A percentile compares a stretch with the other conserved stretches of the same genome.
phyloP scores from a whole-genome alignment of 345 rosid genomes.

The Hibiscus tridactylites region DNA sequence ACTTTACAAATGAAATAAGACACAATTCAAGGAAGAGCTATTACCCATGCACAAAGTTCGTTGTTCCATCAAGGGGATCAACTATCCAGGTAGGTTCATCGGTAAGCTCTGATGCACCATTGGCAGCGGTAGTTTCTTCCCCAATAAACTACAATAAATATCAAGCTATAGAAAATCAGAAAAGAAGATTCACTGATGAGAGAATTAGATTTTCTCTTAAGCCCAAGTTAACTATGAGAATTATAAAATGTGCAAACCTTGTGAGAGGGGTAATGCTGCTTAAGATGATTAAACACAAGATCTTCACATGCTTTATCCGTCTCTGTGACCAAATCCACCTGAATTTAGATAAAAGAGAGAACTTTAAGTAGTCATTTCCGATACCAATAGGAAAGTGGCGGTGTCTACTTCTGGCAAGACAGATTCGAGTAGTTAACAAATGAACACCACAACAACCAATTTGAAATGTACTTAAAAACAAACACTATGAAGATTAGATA shows the following conservation, averaged over 20 bases:
- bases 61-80: slow-evolving; percentile 99
- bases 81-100: slow-evolving; percentile 98
- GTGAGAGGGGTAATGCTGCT: slow-evolving; percentile 54
- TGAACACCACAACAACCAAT: not conserved
- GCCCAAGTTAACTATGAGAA: not conserved
- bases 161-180: slow-evolving; percentile 3
- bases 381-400: not conserved
- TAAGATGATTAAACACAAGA: slow-evolving; percentile 73
- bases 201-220: not conserved
- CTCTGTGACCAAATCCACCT: slow-evolving; percentile 97
- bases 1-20: not conserved
- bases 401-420: too few relatives aligned
- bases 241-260: slow-evolving; percentile 34
- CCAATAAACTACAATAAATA: slow-evolving; percentile 60
- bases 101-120: slow-evolving; percentile 63
- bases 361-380: not conserved
- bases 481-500: not conserved
- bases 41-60: slow-evolving; percentile 95
- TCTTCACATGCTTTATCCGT: slow-evolving; percentile 97
- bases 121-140: slow-evolving; percentile 95
- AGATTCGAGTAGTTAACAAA: too few relatives aligned
- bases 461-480: not conserved
- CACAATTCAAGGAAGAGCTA: not conserved
- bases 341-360: slow-evolving; percentile 10
- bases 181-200: not conserved